Evolutionary conservation across 768 basidiomycete species (phyloP).

Genomic region (Leccinum subgranulosum): DNA sequence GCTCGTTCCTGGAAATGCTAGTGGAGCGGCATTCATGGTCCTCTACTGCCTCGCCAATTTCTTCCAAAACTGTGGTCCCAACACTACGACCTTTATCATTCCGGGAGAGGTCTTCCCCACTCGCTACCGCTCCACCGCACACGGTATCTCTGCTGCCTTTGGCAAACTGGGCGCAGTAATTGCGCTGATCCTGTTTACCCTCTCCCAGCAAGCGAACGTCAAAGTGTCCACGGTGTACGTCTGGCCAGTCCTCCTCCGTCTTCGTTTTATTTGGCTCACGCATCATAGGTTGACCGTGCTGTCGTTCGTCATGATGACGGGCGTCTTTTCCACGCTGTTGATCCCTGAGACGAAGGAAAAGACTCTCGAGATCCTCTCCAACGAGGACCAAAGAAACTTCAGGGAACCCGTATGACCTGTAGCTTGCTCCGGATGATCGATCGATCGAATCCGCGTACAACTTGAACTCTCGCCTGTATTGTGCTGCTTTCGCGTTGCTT

Average conservation of each 20-base stretch:
- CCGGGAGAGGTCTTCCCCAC: constrained; percentile 84
- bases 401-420: not conserved
- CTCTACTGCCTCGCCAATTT: constrained; percentile 79
- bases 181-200: constrained; percentile 47
- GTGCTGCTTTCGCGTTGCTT: not conserved
- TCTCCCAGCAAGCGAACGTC: not conserved
- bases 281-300: constrained; percentile 55
- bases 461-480: not conserved
- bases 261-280: not conserved
- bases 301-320: constrained; percentile 79
- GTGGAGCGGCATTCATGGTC: constrained; percentile 59
- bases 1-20: constrained; percentile 30
- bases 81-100: constrained; percentile 73
- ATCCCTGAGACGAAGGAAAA: constrained; percentile 68
- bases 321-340: constrained; percentile 72
- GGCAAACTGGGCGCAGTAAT: constrained; percentile 82
- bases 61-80: constrained; percentile 84
- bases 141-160: constrained; percentile 77
- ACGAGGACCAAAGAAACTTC: constrained; percentile 37
- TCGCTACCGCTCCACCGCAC: constrained; percentile 76
- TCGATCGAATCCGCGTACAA: not conserved
- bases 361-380: constrained; percentile 64
- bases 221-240: not conserved
- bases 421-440: not conserved
- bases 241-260: not conserved